A percentile compares a stretch with the other conserved stretches of the same genome.
Conservation (phyloP, 495 filamentous ascomycete genomes). For the Lepidopterella palustris region DNA sequence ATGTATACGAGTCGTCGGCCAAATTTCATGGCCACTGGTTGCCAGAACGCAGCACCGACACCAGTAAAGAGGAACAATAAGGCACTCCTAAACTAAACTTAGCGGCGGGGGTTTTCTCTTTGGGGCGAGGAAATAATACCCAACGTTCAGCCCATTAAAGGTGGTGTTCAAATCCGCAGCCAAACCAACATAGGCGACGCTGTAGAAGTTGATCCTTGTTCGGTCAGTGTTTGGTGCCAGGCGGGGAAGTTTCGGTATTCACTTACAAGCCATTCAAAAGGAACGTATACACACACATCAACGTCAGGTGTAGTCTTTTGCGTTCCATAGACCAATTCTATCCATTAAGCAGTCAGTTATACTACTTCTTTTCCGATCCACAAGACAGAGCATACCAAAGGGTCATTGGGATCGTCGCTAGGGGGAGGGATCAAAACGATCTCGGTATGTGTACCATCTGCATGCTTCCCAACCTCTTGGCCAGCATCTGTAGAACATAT, state of each 20-base stretch:
- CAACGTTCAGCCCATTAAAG: neutral
- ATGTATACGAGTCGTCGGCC: neutral
- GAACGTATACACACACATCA: neutral
- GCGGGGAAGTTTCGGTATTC: neutral
- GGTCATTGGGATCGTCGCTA: conserved; percentile 11
- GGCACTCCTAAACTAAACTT: neutral
- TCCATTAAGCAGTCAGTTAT: neutral
- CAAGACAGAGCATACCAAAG: neutral
- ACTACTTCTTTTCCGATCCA: neutral
- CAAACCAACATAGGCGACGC: neutral
- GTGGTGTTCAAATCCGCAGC: neutral
- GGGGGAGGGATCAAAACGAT: conserved; percentile 7
- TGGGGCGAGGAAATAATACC: neutral
- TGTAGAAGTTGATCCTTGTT: neutral
- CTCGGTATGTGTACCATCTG: conserved; percentile 3
- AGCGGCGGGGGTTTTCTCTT: neutral
- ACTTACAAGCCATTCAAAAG: neutral
- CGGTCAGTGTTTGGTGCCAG: neutral
- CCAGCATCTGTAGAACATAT: no score
- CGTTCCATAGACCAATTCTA: neutral
- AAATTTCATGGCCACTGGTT: neutral
- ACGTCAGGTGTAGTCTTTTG: neutral
- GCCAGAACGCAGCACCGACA: neutral
- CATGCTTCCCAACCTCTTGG: no score
- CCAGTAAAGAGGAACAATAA: neutral